These are phyloP conservation scores for Chaetomium olivaceum DNA, from an alignment of 2,329 filamentous ascomycete species.

Conservation along the genomic window DNA sequence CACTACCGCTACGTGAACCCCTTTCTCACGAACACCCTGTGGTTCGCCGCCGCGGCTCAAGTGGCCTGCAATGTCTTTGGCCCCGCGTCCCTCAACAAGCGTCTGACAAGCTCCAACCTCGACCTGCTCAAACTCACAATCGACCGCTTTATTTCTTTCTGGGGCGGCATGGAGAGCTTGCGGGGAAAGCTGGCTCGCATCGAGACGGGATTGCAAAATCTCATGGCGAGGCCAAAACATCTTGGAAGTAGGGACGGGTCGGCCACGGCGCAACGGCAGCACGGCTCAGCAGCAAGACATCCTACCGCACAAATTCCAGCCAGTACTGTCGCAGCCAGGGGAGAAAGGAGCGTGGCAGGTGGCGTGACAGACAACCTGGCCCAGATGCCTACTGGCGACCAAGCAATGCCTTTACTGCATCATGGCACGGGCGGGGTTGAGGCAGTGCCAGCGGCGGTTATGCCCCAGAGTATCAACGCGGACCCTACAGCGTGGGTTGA, in stretches of 20 bases:
- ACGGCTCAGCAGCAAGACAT: not conserved
- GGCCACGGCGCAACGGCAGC: not conserved
- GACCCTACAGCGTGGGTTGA: not conserved
- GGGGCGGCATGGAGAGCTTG: constrained; percentile 7
- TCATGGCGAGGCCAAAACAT: not conserved
- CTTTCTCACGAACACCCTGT: constrained; percentile 4
- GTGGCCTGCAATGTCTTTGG: constrained; percentile 6
- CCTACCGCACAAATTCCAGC: not conserved
- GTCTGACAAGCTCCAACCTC: constrained; percentile 1
- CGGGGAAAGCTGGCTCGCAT: not conserved
- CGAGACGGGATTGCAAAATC: not conserved
- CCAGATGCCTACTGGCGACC: not conserved
- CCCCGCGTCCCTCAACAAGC: not conserved
- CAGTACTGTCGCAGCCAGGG: not conserved
- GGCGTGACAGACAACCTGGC: not conserved
- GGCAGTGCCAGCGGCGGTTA: not conserved
- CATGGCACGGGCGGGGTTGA: not conserved
- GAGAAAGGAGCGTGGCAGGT: not conserved
- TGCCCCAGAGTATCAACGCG: not conserved
- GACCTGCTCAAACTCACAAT: constrained; percentile 5
- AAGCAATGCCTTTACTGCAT: not conserved
- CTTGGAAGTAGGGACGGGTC: not conserved
- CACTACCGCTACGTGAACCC: constrained; percentile 4
- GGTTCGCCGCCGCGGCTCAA: constrained; percentile 1
- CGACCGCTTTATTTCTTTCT: not conserved